Base-by-base conservation (phyloP, 2,329 filamentous ascomycete genomes). In the Cordyceps fumosorosea region DNA sequence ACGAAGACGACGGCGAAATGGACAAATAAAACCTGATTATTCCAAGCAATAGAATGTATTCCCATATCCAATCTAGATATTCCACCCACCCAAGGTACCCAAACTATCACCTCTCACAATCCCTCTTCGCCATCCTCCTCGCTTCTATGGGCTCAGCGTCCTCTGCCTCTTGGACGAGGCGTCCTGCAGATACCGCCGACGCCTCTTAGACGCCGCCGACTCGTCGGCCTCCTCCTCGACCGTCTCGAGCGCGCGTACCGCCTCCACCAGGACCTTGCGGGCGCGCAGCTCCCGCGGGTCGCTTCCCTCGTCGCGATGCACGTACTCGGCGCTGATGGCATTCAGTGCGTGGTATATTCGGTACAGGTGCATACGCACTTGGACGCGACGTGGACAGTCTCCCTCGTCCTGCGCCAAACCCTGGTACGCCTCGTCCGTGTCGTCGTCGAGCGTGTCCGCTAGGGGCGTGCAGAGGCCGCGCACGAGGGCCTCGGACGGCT, bases 1-100 rank as follows among this genome's bases (percentile, higher is more conserved):
- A 96, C 69, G 91, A 93, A 64, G 86, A 83, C 29, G 82, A 85
- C 42, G 76, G 76, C 0, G 72, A 76, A 6, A 70, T 65, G 69
- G 71, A 5, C 64, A 55, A 63, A 16, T 26, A 48, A 44, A n/a
- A 44, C 16, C 40, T 55, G 22, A 32, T 14, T 26, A 29, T 16
- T 5, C 34, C 12, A 37, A 37, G 34, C 1, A 37, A 37, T 51
- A 26, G 10, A 34, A 14, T 8, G n/a, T 10, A 8, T 42, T 8
- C 32, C 26, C 20, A 59, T 18, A 42, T 34, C 34, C 24, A 34
- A 32, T 51, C 20, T 51, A 24, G 40, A 26, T 29, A 44, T 44
- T 7, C 2, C 24, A 20, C 22, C 16, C 16, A n/a, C 14, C 7
- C 34, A 20, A 16, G 52, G 18, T 44, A 20, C 16, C 40, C 16